Evolutionary conservation across 2,329 filamentous ascomycete genomes (phyloP), one percentile per base, ranked within the genome.

Genomic region (Stagonosporopsis cucurbitacearum): DNA sequence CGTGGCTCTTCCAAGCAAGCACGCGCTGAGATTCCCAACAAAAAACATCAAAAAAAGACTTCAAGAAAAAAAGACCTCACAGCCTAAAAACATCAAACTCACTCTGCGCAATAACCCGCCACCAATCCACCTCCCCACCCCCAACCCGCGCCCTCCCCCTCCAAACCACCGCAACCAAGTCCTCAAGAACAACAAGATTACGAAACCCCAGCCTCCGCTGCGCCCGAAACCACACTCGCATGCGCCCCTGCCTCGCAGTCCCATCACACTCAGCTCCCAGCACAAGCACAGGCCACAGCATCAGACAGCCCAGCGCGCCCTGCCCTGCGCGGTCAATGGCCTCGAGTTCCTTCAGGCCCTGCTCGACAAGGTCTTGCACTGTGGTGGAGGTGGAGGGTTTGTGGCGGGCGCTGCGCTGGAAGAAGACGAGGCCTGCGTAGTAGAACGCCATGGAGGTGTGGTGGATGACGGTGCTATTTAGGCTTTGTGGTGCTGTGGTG

Each of bases 201-300:
- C 57, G 50, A 19, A 60, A 57, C 1, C 57, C 57, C 20, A 60
- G 57, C 32, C 26, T 43, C 2, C 54, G 48, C 23, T 60, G 53
- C 6, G 40, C 54, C 8, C 28, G 44, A 22, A 60, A 60, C 54
- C 54, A 60, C 4, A 8, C 33, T n/a, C 30, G 33, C 50, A 57
- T 54, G 3, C 54, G 44, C 12, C 26, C 23, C n/a, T 57, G 49
- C 9, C 39, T 23, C 19, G 37, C 50, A 26, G 39, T 4, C 11
- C 12, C 23, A 9, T 41, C 37, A 15, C 57, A 60, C 36, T 57
- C 57, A 5, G 57, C 57, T 19, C 54, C 57, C 15, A 60, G 57
- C 8, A 60, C 41, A 1, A 60, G 37, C n/a, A 54, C 57, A 40
- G 57, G 57, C 57, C 57, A 60, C 33, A 60, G 13, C 53, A 60